phyloP scores from a whole-genome alignment of 2,329 filamentous ascomycete genomes.

The Aspergillus flavus region DNA sequence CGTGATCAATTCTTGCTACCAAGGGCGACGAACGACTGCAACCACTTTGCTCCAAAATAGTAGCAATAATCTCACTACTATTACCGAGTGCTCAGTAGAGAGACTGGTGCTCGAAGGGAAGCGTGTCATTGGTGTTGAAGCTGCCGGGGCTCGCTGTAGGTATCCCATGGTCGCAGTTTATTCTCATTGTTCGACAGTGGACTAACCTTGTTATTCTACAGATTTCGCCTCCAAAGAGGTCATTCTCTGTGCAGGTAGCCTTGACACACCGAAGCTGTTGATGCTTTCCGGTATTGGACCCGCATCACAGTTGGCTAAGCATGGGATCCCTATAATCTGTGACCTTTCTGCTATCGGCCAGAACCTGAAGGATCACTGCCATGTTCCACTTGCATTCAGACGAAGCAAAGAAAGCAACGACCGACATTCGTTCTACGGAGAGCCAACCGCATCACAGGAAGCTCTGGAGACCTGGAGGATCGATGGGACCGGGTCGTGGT shows the following conservation, averaged over 20 bases:
- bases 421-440: conserved; percentile 50
- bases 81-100: conserved; percentile 53
- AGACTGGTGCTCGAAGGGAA: conserved; percentile 52
- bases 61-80: conserved; percentile 57
- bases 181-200: background rate
- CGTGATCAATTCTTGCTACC: conserved; percentile 51
- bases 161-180: background rate
- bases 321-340: conserved; percentile 45
- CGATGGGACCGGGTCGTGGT: conserved; percentile 43
- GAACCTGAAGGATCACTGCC: conserved; percentile 48
- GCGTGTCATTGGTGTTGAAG: conserved; percentile 50
- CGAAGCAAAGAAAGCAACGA: conserved; percentile 47
- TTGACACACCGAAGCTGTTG: conserved; percentile 47
- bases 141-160: conserved; percentile 44
- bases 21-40: conserved; percentile 55
- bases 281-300: conserved; percentile 55
- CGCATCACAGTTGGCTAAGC: conserved; percentile 41
- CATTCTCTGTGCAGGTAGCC: conserved; percentile 41
- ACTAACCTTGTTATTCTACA: conserved; percentile 2
- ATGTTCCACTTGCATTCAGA: conserved; percentile 35
- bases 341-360: conserved; percentile 48
- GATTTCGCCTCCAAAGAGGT: conserved; percentile 42
- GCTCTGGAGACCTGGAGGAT: conserved; percentile 53
- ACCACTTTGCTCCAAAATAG: conserved; percentile 50
- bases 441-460: conserved; percentile 44